Evolutionary conservation across 805 yeast genomes (phyloP).

Genomic region (Millerozyma acaciae): DNA sequence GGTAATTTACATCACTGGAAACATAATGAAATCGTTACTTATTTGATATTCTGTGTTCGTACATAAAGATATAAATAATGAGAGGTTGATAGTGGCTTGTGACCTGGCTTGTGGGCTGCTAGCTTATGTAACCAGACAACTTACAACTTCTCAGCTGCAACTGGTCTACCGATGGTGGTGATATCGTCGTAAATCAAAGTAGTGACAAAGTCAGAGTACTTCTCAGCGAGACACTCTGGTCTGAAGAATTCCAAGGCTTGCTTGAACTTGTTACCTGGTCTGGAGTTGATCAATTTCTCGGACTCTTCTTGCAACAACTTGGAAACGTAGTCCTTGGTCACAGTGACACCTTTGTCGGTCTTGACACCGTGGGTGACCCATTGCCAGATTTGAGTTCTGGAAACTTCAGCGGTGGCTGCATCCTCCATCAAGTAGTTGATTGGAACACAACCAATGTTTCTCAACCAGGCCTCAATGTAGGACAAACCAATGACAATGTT

Average conservation of each 20-base stretch:
- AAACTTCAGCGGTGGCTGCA: conserved; percentile 87
- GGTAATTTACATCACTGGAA: too few species aligned
- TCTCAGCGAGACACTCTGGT: conserved; percentile 69
- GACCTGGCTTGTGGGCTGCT: background rate
- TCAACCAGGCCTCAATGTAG: conserved; percentile 83
- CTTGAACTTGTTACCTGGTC: conserved; percentile 60
- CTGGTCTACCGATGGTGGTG: conserved; percentile 48
- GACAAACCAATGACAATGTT: conserved; percentile 73
- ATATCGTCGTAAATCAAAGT: conserved; percentile 72
- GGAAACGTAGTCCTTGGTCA: conserved; percentile 58
- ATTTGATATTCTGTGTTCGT: too few species aligned
- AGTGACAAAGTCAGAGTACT: conserved; percentile 74
- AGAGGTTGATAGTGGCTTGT: too few species aligned
- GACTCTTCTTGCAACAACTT: conserved; percentile 60
- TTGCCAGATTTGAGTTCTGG: conserved; percentile 77
- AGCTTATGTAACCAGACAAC: too few species aligned
- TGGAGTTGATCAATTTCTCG: conserved; percentile 47
- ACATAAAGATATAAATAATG: too few species aligned
- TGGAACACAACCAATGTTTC: conserved; percentile 83
- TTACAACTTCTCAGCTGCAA: conserved; percentile 39
- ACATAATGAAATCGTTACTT: too few species aligned
- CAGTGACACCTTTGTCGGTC: conserved; percentile 53
- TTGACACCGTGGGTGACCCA: conserved; percentile 74
- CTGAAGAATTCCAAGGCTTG: conserved; percentile 67
- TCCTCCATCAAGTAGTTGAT: conserved; percentile 85